A percentile compares a stretch with the other conserved stretches of the same genome.
phyloP scores from a whole-genome alignment of 1,139 yeast species.

The Pneumocystis jirovecii region DNA sequence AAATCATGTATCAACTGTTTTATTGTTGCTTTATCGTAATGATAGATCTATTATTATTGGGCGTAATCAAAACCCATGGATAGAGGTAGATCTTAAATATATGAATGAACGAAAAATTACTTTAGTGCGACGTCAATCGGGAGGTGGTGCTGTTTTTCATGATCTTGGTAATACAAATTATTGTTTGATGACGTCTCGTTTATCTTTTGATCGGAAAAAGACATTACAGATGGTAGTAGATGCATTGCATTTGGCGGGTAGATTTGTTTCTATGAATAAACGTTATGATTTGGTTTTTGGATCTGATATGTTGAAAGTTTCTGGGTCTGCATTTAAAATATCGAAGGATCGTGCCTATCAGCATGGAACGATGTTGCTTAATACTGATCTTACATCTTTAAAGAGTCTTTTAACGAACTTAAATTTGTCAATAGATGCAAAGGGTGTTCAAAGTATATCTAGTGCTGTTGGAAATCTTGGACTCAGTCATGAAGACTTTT shows the following conservation, averaged over 20 bases:
- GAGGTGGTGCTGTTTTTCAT: constrained; percentile 97
- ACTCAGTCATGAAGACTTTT: constrained; percentile 34
- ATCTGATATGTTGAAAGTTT: constrained; percentile 40
- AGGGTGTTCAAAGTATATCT: constrained; percentile 60
- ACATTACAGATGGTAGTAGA: constrained; percentile 43
- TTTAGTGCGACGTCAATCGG: constrained; percentile 62
- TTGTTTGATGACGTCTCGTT: constrained; percentile 60
- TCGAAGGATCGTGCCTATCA: constrained; percentile 76
- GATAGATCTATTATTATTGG: constrained; percentile 86
- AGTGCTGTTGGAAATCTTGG: constrained; percentile 59
- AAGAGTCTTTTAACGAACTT: constrained; percentile 42
- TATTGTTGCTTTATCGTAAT: constrained; percentile 62
- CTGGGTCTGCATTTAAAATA: constrained; percentile 84
- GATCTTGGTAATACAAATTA: constrained; percentile 85
- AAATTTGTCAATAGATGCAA: constrained; percentile 29
- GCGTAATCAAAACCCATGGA: constrained; percentile 90
- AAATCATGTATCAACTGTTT: constrained; percentile 25
- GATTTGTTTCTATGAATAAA: constrained; percentile 36
- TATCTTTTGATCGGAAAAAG: constrained; percentile 46
- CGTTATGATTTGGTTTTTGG: constrained; percentile 62
- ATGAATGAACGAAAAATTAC: constrained; percentile 45
- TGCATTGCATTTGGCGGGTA: constrained; percentile 31
- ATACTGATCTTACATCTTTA: constrained; percentile 45
- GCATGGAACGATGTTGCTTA: constrained; percentile 88
- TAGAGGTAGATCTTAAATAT: constrained; percentile 58